phyloP scores from a whole-genome alignment of 768 basidiomycete species.

The Mycena galericulata region DNA sequence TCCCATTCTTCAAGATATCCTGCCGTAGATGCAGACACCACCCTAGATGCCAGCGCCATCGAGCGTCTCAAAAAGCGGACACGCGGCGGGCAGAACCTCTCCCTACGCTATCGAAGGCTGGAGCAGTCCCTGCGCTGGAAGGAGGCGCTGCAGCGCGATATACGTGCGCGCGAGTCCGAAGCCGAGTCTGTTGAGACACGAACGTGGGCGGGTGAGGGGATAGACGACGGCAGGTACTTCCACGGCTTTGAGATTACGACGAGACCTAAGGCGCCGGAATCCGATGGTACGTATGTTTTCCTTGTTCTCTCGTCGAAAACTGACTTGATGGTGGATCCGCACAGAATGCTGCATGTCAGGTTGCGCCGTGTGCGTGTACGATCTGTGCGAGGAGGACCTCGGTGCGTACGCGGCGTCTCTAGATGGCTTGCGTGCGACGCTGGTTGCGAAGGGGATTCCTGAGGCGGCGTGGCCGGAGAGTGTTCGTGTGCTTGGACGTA shows the following conservation, averaged over 20 bases:
- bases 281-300: slow-evolving; percentile 67
- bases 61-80: slow-evolving; percentile 38
- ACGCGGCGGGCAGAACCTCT: slow-evolving; percentile 70
- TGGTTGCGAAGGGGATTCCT: slow-evolving; percentile 62
- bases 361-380: slow-evolving; percentile 93
- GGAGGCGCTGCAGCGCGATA: slow-evolving; percentile 47
- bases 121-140: slow-evolving; percentile 65
- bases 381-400: slow-evolving; percentile 83
- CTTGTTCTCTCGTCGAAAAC: not conserved
- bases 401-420: slow-evolving; percentile 71
- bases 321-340: not conserved
- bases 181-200: slow-evolving; percentile 22
- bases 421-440: slow-evolving; percentile 58
- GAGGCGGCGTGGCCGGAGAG: slow-evolving; percentile 73
- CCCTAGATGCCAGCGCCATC: slow-evolving; percentile 24
- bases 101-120: slow-evolving; percentile 65
- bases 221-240: slow-evolving; percentile 45
- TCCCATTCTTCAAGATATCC: too few species aligned
- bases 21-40: not conserved
- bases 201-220: not conserved
- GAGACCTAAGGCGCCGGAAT: slow-evolving; percentile 69
- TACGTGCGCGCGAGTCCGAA: slow-evolving; percentile 36
- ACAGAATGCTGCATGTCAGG: slow-evolving; percentile 96
- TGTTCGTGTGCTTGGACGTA: slow-evolving; percentile 55
- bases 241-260: slow-evolving; percentile 70